These are phyloP conservation scores for Gilbertella persicaria DNA, from an alignment of 371 early-diverging fungal species.

Conservation along the genomic window DNA sequence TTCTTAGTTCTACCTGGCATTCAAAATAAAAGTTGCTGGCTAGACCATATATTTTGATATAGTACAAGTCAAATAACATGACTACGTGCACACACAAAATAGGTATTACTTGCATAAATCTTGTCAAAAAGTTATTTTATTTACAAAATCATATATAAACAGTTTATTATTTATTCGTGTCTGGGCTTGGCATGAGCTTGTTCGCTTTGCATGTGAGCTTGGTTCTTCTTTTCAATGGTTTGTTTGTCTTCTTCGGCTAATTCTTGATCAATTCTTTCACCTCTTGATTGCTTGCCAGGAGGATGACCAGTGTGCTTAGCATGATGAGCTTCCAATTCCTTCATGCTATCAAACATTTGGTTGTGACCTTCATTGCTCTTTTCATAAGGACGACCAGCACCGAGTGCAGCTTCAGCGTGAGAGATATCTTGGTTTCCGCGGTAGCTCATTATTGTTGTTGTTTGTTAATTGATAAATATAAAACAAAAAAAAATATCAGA, in stretches of 20 bases:
- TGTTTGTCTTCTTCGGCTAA: slow-evolving; percentile 20
- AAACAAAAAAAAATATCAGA: slow-evolving; percentile 1
- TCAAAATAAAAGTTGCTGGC: too few species aligned
- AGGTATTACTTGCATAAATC: too few species aligned
- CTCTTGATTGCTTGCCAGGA: slow-evolving; percentile 14
- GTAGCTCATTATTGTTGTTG: slow-evolving; percentile 1
- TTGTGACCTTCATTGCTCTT: slow-evolving; percentile 11
- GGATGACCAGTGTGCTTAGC: slow-evolving; percentile 6
- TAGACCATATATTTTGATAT: too few species aligned
- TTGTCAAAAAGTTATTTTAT: too few species aligned
- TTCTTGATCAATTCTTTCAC: slow-evolving; percentile 18
- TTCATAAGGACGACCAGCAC: slow-evolving; percentile 24
- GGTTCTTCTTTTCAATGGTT: slow-evolving; percentile 15
- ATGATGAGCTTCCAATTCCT: slow-evolving; percentile 14
- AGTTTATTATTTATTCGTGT: too few species aligned
- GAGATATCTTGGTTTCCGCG: slow-evolving; percentile 8
- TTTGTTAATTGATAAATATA: neutral
- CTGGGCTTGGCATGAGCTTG: slow-evolving; percentile 2
- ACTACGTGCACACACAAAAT: too few species aligned
- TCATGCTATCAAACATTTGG: slow-evolving; percentile 17
- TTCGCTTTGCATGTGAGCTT: slow-evolving; percentile 15
- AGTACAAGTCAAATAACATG: too few species aligned
- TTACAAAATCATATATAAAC: too few species aligned
- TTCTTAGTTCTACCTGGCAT: too few species aligned
- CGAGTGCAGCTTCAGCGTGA: slow-evolving; percentile 26